Base-by-base conservation (phyloP, 768 basidiomycete genomes). In the Termitomyces heimii region DNA sequence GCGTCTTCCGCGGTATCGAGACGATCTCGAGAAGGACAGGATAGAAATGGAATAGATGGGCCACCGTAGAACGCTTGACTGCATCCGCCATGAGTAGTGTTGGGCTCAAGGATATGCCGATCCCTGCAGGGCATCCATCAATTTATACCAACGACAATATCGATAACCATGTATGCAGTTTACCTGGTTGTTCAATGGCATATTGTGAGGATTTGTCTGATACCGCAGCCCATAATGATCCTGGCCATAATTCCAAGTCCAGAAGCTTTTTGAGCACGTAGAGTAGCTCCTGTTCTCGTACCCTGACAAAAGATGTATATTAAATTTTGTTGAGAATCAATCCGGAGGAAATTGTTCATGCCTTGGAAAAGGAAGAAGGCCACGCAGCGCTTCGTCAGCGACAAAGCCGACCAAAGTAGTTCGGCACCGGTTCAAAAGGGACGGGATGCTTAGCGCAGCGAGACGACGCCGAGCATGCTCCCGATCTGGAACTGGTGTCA, bases 21-120 rank as follows among this genome's bases (percentile, higher is more conserved):
- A 82, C 86, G 47, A 96, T 86, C 63, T 93, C 86, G 62, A 89
- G 88, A 4, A 97, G 69, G 2, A 89, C 72, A 0, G 83, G 74
- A 65, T 95, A 95, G 57, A 96, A 86, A 66, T 94, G 86, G 78
- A 96, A 96, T 12, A 98, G 73, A 64, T 96, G 94, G 0, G 89
- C 93, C 16, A 84, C 78, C 0, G 83, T 69, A 1, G 94, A 94
- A 1, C 89, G 83, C 62, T 82, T 83, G 13, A 88, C 82, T 0
- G 88, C 82, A 58, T 92, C 85, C 0, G 85, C 76, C 22, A 95
- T 77, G 3, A 90, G 73, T 13, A 74, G 72, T 13, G 82, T 72
- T 0, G 86, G 81, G 1, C 77, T 69, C 18, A 81, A 66, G 1
- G 75, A 69, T 1, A 73, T 44, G 69, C 84, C 80, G 35, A 69